Evolutionary conservation across 2,329 filamentous ascomycete species (phyloP).

Genomic region (Xylaria sp.): DNA sequence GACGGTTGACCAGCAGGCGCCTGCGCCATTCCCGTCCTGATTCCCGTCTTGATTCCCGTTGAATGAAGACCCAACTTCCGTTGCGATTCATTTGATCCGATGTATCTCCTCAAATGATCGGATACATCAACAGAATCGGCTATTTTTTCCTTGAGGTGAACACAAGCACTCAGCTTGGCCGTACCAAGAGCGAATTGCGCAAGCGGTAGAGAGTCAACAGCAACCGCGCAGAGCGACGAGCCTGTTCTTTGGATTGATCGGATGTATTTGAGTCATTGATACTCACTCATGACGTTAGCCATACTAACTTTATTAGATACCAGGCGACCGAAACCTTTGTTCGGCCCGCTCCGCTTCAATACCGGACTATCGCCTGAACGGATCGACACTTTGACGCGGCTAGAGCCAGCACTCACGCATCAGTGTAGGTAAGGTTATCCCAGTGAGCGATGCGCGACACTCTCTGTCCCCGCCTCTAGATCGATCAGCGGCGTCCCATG

Average conservation of each 20-base stretch:
- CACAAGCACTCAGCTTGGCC: neutral
- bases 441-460: too few species aligned
- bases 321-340: constrained; percentile 1
- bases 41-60: neutral
- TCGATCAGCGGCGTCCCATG: constrained; percentile 1
- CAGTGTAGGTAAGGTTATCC: too few species aligned
- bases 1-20: too few species aligned
- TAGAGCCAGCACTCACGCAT: neutral
- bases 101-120: neutral
- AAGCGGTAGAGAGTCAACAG: neutral
- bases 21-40: too few species aligned
- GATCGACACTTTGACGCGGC: too few species aligned
- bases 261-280: neutral
- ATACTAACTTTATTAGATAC: neutral
- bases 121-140: neutral
- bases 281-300: neutral
- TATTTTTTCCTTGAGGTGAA: neutral
- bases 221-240: neutral
- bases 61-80: neutral
- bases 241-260: neutral
- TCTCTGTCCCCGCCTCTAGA: too few species aligned
- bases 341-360: constrained; percentile 28
- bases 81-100: neutral
- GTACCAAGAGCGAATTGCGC: neutral
- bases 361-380: neutral